Percentiles rank a stretch among this genome's conserved stretches.
Conservation (phyloP, 345 rosid genomes). For the Gossypium raimondii region DNA sequence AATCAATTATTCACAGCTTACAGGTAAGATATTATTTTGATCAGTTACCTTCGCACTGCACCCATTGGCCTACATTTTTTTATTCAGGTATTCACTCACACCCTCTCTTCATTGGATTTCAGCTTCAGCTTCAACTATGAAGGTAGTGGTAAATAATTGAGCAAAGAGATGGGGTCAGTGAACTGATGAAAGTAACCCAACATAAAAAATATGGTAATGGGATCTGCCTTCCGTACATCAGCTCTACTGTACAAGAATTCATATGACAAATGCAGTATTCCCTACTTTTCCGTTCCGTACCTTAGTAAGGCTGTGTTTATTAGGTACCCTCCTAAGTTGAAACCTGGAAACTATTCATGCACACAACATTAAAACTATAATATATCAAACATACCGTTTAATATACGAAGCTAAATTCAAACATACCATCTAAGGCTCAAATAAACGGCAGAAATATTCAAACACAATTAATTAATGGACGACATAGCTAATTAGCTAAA, state of each 20-base stretch:
- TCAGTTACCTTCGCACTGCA: not conserved
- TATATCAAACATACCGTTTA: not conserved
- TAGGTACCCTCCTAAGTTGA: too few relatives aligned
- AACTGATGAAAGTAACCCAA: not conserved
- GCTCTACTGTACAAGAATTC: not conserved
- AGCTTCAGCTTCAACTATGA: not conserved
- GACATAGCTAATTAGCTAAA: too few relatives aligned
- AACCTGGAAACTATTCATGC: not conserved
- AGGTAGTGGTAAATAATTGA: not conserved
- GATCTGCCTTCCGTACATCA: not conserved
- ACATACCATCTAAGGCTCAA: too few relatives aligned
- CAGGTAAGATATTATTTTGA: not conserved
- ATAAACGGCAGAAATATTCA: too few relatives aligned
- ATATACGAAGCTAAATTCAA: not conserved
- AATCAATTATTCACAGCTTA: not conserved
- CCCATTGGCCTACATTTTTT: not conserved
- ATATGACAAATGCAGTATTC: not conserved
- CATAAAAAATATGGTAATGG: not conserved
- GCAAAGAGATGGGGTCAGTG: not conserved
- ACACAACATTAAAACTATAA: not conserved
- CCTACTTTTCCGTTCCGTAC: not conserved
- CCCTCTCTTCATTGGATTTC: not conserved
- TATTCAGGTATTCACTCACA: not conserved
- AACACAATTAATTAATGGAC: not conserved
- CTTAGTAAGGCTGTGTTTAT: not conserved